These are phyloP conservation scores for Alternaria triticimaculans DNA, from an alignment of 2,329 filamentous ascomycete species.

Conservation along the genomic window DNA sequence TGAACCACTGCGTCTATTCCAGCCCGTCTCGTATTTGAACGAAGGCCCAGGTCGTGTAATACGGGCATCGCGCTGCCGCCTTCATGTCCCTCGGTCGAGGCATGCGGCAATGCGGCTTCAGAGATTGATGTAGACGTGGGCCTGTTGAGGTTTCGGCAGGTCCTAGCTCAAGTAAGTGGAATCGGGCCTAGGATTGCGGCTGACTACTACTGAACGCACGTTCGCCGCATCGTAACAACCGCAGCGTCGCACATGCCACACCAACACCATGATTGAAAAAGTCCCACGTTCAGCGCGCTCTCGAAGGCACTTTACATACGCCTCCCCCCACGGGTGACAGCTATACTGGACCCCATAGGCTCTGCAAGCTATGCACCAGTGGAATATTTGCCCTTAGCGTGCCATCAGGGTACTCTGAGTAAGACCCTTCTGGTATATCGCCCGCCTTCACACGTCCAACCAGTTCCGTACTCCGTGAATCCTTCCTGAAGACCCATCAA, in stretches of 20 bases:
- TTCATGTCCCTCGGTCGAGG: neutral
- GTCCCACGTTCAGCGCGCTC: neutral
- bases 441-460: neutral
- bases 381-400: constrained; percentile 7
- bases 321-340: neutral
- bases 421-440: neutral
- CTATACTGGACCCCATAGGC: neutral
- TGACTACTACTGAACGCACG: neutral
- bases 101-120: neutral
- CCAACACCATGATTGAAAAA: neutral
- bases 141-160: neutral
- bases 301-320: neutral
- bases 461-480: neutral
- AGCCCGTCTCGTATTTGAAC: neutral
- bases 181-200: neutral
- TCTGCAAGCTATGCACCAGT: neutral
- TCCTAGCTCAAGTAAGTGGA: neutral
- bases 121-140: neutral
- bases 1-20: no score
- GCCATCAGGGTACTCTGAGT: constrained; percentile 13
- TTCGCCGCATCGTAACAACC: neutral
- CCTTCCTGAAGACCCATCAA: neutral
- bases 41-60: neutral
- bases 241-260: neutral
- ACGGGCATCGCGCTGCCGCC: neutral